Base-by-base conservation (phyloP, 345 rosid genomes). In the Dovyalis caffra region DNA sequence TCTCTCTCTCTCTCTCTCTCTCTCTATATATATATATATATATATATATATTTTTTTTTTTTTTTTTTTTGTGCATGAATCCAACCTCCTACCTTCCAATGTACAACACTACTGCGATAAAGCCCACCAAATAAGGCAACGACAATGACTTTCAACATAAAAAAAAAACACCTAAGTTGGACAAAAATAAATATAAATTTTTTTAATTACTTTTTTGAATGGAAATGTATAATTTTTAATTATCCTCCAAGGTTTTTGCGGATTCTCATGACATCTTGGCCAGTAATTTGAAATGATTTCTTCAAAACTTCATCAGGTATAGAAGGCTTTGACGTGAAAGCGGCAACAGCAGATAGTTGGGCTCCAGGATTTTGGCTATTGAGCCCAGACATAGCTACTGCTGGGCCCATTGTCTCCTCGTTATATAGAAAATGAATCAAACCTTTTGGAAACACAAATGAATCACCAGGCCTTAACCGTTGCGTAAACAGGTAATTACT, bases 381-480 rank as follows among this genome's bases (percentile, higher is more conserved):
- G 18, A 89, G 83, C 72, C 97, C 94, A 45, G 97, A 90, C 11
- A 94, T 1, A 31, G 90, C 90, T 43, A 89, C 21, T 12, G 97
- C 96, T 1, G 90, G 75, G 33, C 34, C 64, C 20, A 1, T 38
- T 0, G 80, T 25, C 70, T 92, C 91, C 37, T 71, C 2, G 29
- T 94, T 94, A 73, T 70, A 87, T 8, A 90, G 75, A 74, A 78
- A 94, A 81, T 89, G 96, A 64, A 89, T 70, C 75, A 91, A 74
- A 2, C 91, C 97, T 69, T 47, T 90, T 0, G 97, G 95, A 9
- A 91, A 93, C 66, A 90, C 89, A 66, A 91, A 91, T 1, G 97
- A 75, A 8, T 91, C 94, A 1, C 92, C 92, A 0, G 88, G 72
- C 63, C 84, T 76, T 11, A 94, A 79, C 29, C 70, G 81, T 63